Evolutionary conservation across 2,329 filamentous ascomycete genomes (phyloP).

Genomic region (Scedosporium dehoogii): DNA sequence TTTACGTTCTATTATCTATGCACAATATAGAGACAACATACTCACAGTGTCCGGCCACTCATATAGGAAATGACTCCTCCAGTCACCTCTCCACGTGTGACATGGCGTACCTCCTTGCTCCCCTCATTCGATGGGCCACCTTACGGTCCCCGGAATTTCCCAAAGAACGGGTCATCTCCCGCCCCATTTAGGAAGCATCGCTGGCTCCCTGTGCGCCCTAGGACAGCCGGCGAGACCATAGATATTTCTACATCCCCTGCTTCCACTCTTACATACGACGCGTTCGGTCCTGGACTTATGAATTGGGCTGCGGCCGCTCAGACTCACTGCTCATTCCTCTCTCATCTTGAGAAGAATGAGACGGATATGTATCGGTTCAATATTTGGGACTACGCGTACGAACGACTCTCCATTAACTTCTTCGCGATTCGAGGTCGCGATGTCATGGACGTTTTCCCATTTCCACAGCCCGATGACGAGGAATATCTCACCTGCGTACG

Average conservation of each 20-base stretch:
- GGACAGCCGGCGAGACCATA: conserved; percentile 22
- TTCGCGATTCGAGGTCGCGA: conserved; percentile 42
- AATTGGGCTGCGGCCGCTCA: conserved; percentile 42
- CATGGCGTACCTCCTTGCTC: conserved; percentile 29
- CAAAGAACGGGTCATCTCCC: conserved; percentile 20
- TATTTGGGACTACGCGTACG: conserved; percentile 37
- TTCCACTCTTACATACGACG: conserved; percentile 38
- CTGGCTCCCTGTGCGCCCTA: conserved; percentile 33
- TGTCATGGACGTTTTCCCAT: conserved; percentile 37
- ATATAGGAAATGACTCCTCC: conserved; percentile 19
- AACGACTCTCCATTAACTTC: conserved; percentile 43
- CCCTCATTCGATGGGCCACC: conserved; percentile 21
- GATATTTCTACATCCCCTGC: conserved; percentile 14
- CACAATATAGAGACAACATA: not conserved
- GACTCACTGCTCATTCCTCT: conserved; percentile 36
- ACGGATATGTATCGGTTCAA: conserved; percentile 37
- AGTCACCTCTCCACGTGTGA: conserved; percentile 15
- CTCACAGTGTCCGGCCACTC: conserved; percentile 27
- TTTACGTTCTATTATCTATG: too few relatives aligned
- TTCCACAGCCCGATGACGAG: conserved; percentile 29
- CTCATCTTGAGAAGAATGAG: conserved; percentile 37
- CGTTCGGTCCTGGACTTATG: conserved; percentile 31
- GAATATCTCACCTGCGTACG: conserved; percentile 31
- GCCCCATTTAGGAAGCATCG: conserved; percentile 33
- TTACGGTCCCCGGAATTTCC: conserved; percentile 14